These are phyloP conservation scores for Esteya vermicola DNA, from an alignment of 2,329 filamentous ascomycete genomes.

Conservation along the genomic window DNA sequence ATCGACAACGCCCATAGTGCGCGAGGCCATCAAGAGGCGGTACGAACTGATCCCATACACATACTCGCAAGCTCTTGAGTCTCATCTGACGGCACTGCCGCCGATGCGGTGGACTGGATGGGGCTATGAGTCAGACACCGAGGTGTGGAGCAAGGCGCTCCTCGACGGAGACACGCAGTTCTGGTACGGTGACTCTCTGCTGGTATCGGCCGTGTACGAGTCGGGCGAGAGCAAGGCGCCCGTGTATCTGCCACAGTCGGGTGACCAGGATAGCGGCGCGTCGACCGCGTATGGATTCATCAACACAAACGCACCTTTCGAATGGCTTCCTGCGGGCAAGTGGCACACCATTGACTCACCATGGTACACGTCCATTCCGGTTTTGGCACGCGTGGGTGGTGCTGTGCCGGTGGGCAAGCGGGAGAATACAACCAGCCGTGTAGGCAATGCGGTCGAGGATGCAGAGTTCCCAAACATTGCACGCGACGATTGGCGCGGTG, in stretches of 20 bases:
- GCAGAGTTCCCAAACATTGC: conserved; percentile 16
- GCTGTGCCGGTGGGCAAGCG: conserved; percentile 19
- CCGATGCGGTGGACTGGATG: conserved; percentile 61
- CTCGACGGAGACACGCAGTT: conserved; percentile 53
- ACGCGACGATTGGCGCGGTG: conserved; percentile 18
- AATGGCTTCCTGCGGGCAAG: conserved; percentile 26
- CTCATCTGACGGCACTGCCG: conserved; percentile 45
- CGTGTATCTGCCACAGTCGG: conserved; percentile 43
- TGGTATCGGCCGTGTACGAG: conserved; percentile 55
- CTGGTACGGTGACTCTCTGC: conserved; percentile 54
- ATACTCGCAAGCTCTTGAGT: conserved; percentile 49
- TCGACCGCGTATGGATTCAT: conserved; percentile 34
- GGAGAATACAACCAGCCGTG: conserved; percentile 13
- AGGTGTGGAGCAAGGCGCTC: conserved; percentile 48
- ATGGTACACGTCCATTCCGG: conserved; percentile 18
- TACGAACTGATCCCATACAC: conserved; percentile 61
- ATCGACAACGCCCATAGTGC: conserved; percentile 46
- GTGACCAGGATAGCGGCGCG: conserved; percentile 1
- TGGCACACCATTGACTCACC: conserved; percentile 17
- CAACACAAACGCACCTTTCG: conserved; percentile 41
- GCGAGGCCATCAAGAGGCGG: conserved; percentile 51
- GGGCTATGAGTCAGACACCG: conserved; percentile 53
- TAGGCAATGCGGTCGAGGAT: conserved; percentile 11
- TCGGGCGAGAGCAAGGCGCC: conserved; percentile 36
- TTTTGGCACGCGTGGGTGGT: conserved; percentile 17